These are phyloP conservation scores for Geum urbanum DNA, from an alignment of 306 rosid genomes.

Conservation along the genomic window DNA sequence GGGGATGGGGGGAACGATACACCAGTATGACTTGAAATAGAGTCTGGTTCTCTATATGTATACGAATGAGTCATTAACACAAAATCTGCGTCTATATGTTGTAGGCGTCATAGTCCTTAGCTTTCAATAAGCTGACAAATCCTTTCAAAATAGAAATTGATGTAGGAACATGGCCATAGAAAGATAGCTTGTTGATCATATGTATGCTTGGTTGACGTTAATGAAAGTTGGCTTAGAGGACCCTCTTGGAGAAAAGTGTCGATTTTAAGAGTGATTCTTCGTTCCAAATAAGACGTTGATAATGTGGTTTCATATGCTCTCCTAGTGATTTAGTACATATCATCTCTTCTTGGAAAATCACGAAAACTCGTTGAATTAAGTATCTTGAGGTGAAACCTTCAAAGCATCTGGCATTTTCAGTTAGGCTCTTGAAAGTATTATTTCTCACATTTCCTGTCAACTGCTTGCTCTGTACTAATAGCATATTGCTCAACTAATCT, in stretches of 20 bases:
- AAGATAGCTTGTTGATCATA: not conserved
- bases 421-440: not conserved
- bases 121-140: not conserved
- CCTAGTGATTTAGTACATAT: not conserved
- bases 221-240: not conserved
- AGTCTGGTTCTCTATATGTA: not conserved
- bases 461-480: not conserved
- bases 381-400: conserved; percentile 9
- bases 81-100: not conserved
- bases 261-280: no score
- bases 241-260: not conserved
- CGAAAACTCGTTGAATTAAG: not conserved
- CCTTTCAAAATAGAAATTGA: not conserved
- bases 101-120: not conserved
- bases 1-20: not conserved
- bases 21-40: no score
- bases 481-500: not conserved
- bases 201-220: not conserved
- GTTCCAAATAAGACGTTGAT: not conserved
- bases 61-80: not conserved
- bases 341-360: not conserved
- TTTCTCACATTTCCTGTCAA: conserved; percentile 4
- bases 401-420: not conserved
- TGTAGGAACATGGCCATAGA: not conserved
- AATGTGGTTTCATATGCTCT: not conserved